Evolutionary conservation across 106 monocot genomes (phyloP).

Genomic region (Alisma plantagoaquatica): DNA sequence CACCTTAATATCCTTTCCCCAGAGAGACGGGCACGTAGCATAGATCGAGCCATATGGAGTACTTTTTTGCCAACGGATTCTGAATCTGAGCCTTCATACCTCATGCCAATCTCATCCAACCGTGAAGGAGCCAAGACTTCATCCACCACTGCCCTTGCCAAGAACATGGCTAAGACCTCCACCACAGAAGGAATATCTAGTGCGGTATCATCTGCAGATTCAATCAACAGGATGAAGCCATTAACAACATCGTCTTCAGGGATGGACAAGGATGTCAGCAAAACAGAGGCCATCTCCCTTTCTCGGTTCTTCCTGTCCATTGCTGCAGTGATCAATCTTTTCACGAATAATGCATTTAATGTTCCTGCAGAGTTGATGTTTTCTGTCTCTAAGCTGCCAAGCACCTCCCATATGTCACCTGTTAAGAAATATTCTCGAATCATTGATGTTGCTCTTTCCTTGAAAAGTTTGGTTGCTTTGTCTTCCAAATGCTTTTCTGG

Average conservation of each 20-base stretch:
- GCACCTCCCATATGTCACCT: constrained; percentile 52
- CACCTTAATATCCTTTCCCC: constrained; percentile 69
- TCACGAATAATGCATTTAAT: constrained; percentile 49
- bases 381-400: constrained; percentile 28
- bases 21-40: constrained; percentile 34
- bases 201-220: constrained; percentile 51
- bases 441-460: constrained; percentile 20
- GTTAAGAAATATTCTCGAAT: constrained; percentile 69
- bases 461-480: constrained; percentile 25
- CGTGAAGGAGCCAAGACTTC: constrained; percentile 57
- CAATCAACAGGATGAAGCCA: constrained; percentile 45
- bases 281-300: constrained; percentile 68
- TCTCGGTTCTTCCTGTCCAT: constrained; percentile 74
- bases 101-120: constrained; percentile 34
- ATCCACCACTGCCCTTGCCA: constrained; percentile 75
- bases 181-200: constrained; percentile 45
- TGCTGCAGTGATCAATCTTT: constrained; percentile 51
- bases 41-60: constrained; percentile 27
- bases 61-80: constrained; percentile 20
- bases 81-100: constrained; percentile 12
- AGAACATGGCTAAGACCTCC: constrained; percentile 54
- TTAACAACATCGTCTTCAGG: constrained; percentile 36
- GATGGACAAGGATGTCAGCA: constrained; percentile 42
- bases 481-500: constrained; percentile 25
- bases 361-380: constrained; percentile 6